Evolutionary conservation across 2,329 filamentous ascomycete species (phyloP), one percentile per base, ranked within the genome.

Genomic region (Emmonsiellopsis sp.): DNA sequence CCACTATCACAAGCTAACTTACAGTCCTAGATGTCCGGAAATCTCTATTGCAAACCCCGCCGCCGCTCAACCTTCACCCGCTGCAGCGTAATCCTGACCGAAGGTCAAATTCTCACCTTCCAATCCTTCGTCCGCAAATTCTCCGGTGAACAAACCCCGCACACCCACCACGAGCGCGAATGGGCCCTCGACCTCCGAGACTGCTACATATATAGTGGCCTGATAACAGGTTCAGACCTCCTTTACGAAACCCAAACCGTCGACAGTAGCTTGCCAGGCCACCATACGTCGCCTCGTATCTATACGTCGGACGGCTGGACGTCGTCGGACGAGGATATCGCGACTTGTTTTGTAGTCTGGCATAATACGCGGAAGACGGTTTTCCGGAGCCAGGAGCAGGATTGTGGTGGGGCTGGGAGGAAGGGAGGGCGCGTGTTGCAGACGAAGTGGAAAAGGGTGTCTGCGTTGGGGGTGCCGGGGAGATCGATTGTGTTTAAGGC

Each of bases 311-410:
- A 85, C 57, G 74, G 74, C 14, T 84, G 80, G 77, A 84, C 80
- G 17, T 78, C 74, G 31, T 77, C 76, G 0, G 82, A 85, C 58
- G 82, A 84, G 60, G 82, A 85, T 60, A 77, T 78, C n/a, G 82
- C 82, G 69, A 83, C 80, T 0, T 82, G 79, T 2, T 85, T 85
- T 61, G 82, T 84, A n/a, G 71, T 85, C 42, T 85, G 82, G 82
- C 78, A 83, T 58, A 78, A 77, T 39, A 74, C 76, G 57, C 74
- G 71, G 55, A 82, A 81, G 61, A 75, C 74, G 7, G 77, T 79
- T 61, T 84, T 85, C 62, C 69, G 69, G 47, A 71, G 68, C 4
- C 65, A 63, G n/a, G 67, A 74, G 55, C 60, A 65, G n/a, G 63
- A 65, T 17, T 17, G 17, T 21, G 64, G 68, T 11, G 51, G 52